Percentiles rank a stretch among this genome's conserved stretches.
phyloP scores from a whole-genome alignment of 352 stramenopile genomes.

The Globisporangium megalacanthum region DNA sequence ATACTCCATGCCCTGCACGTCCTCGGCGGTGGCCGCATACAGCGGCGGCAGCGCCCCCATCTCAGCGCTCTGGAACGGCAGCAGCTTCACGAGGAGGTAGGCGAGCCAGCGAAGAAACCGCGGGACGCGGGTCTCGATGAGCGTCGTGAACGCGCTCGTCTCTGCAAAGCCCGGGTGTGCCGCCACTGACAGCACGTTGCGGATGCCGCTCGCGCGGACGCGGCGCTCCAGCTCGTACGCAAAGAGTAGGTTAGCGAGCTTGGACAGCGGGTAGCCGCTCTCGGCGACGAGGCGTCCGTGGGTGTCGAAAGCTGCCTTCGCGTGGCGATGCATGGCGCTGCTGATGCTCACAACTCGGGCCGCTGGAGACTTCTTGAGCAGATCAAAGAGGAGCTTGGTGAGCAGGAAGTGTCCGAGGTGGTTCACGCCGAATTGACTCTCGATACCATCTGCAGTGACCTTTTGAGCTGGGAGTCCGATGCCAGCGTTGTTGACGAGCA shows the following conservation, averaged over 20 bases:
- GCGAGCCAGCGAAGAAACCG: conserved; percentile 24
- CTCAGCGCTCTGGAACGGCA: conserved; percentile 35
- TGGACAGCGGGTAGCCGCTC: conserved; percentile 36
- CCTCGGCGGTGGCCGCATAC: conserved; percentile 28
- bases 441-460: conserved; percentile 31
- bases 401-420: conserved; percentile 68
- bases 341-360: conserved; percentile 47
- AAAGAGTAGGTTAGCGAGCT: conserved; percentile 51
- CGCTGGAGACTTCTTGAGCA: conserved; percentile 23
- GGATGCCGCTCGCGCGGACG: conserved; percentile 17
- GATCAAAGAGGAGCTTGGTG: conserved; percentile 37
- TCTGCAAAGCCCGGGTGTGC: conserved; percentile 32
- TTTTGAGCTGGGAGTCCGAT: conserved; percentile 25
- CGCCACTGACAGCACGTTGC: conserved; percentile 16
- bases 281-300: not conserved
- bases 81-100: conserved; percentile 16
- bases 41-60: conserved; percentile 38
- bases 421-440: conserved; percentile 71
- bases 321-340: conserved; percentile 38
- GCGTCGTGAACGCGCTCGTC: conserved; percentile 28
- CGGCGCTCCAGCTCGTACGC: conserved; percentile 35
- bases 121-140: conserved; percentile 19
- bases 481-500: conserved; percentile 78
- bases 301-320: conserved; percentile 24
- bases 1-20: conserved; percentile 24